These are phyloP conservation scores for Vicia faba DNA, from an alignment of 306 rosid species.

Conservation along the genomic window DNA sequence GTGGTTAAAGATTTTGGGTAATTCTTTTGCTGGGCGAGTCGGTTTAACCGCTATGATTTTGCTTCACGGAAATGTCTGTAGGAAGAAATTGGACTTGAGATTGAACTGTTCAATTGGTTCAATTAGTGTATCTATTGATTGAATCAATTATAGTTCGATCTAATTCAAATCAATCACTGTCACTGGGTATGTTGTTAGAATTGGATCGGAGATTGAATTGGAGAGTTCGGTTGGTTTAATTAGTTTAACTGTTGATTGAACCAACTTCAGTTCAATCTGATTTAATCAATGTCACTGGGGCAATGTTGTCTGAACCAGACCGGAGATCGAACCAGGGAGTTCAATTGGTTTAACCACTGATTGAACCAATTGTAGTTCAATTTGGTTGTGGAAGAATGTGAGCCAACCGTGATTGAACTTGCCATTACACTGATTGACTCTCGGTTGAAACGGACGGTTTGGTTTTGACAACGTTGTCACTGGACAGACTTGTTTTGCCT, in stretches of 20 bases:
- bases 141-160: no score
- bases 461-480: not conserved
- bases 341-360: not conserved
- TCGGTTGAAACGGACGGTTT: not conserved
- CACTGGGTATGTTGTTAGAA: no score
- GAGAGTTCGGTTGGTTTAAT: no score
- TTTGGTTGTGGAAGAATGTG: not conserved
- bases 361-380: not conserved
- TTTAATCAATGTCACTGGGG: not conserved
- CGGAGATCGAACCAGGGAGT: not conserved
- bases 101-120: no score
- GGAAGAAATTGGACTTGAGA: no score
- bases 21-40: not conserved
- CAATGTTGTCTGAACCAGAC: not conserved
- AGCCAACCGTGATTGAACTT: not conserved
- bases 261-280: no score
- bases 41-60: no score
- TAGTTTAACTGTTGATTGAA: no score
- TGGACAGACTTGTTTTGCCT: not conserved
- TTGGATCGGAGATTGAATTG: no score
- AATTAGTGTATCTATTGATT: no score
- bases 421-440: not conserved
- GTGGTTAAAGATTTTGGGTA: conserved; percentile 13
- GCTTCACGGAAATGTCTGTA: no score
- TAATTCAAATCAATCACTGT: no score